Percentiles rank a stretch among this genome's conserved stretches.
These are phyloP conservation scores for Tricladium varicosporioides DNA, from an alignment of 2,329 filamentous ascomycete genomes.

Conservation along the genomic window DNA sequence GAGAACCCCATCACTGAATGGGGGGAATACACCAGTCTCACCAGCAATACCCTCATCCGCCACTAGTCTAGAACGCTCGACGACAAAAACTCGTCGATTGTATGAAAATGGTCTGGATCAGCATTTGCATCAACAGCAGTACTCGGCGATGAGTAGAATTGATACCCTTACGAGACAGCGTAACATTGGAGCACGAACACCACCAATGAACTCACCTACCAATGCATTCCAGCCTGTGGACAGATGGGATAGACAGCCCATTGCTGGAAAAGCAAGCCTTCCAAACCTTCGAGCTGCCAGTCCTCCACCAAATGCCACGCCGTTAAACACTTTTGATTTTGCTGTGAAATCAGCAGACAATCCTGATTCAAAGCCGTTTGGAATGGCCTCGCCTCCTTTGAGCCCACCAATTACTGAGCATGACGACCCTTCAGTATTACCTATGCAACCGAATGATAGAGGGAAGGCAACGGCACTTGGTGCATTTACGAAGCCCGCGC, in stretches of 20 bases:
- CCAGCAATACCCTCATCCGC: constrained; percentile 37
- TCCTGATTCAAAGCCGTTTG: constrained; percentile 33
- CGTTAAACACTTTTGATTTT: constrained; percentile 39
- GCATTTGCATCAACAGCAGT: constrained; percentile 77
- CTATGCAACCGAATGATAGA: constrained; percentile 71
- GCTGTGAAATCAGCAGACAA: constrained; percentile 32
- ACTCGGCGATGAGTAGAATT: constrained; percentile 71
- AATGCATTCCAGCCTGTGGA: constrained; percentile 42
- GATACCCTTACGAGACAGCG: constrained; percentile 73
- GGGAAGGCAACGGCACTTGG: constrained; percentile 79
- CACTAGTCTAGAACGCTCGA: constrained; percentile 57
- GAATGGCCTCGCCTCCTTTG: constrained; percentile 51
- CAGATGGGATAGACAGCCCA: constrained; percentile 47
- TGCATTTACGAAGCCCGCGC: constrained; percentile 68
- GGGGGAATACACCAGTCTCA: constrained; percentile 43
- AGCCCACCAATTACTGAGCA: constrained; percentile 71
- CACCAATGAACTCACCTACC: constrained; percentile 29
- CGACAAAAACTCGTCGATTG: constrained; percentile 69
- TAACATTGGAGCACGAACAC: constrained; percentile 26
- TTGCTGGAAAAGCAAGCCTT: constrained; percentile 60
- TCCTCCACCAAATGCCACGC: constrained; percentile 33
- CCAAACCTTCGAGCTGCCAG: constrained; percentile 64
- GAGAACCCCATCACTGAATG: constrained; percentile 49
- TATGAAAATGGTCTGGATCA: constrained; percentile 83
- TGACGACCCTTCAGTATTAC: constrained; percentile 62